Conservation (phyloP, 331 rosid species). For the Arachis monticola region DNA sequence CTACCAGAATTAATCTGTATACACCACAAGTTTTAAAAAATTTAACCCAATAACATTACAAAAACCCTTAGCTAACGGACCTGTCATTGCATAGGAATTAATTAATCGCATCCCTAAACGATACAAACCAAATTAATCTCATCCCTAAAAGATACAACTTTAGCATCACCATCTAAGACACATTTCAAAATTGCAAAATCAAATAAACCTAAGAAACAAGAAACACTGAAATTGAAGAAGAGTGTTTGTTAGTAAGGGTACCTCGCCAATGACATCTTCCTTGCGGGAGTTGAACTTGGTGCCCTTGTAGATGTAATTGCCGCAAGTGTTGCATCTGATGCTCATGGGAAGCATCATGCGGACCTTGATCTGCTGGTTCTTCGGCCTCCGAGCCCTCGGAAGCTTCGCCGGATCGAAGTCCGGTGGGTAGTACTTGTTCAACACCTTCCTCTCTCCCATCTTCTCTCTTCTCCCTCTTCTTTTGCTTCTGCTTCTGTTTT, state of each 20-base stretch:
- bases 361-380: slow-evolving; percentile 84
- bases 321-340: slow-evolving; percentile 88
- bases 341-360: slow-evolving; percentile 99
- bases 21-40: too few relatives aligned
- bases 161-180: not conserved
- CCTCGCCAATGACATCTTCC: slow-evolving; percentile 89
- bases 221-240: slow-evolving; percentile 6
- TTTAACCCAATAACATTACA: too few relatives aligned
- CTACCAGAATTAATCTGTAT: too few relatives aligned
- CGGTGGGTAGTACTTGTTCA: slow-evolving; percentile 92
- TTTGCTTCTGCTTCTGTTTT: not conserved
- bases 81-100: too few relatives aligned
- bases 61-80: too few relatives aligned
- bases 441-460: slow-evolving; percentile 90
- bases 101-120: not conserved
- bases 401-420: slow-evolving; percentile 88
- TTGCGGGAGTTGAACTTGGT: slow-evolving; percentile 89
- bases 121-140: not conserved
- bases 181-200: not conserved
- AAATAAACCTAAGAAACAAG: not conserved
- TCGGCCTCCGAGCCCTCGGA: slow-evolving; percentile 68
- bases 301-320: slow-evolving; percentile 88
- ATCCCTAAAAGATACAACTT: not conserved
- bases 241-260: not conserved
- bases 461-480: slow-evolving; percentile 32